Percentiles rank a stretch among this genome's conserved stretches.
phyloP scores from a whole-genome alignment of 169 alveolate genomes.

The Plasmodium sp. region DNA sequence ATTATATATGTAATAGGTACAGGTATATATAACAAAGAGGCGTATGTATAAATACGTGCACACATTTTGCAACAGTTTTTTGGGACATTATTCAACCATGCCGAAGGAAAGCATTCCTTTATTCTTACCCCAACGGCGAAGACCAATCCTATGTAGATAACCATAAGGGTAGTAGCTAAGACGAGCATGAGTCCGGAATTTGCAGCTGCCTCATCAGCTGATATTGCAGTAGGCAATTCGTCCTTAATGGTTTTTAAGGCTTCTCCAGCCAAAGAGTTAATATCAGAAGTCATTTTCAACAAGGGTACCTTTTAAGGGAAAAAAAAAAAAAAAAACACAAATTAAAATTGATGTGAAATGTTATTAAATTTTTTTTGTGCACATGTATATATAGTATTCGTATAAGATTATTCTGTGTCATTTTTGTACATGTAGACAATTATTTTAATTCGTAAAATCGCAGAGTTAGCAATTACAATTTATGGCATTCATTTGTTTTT shows the following conservation, averaged over 20 bases:
- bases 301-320: not conserved
- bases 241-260: not conserved
- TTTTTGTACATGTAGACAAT: not conserved
- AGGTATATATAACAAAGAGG: not conserved
- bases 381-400: not conserved
- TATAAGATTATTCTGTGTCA: not conserved
- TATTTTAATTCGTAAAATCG: not conserved
- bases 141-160: not conserved
- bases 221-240: not conserved
- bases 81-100: not conserved
- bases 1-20: not conserved
- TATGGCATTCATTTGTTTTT: not conserved
- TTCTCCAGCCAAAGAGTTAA: not conserved
- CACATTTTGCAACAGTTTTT: not conserved
- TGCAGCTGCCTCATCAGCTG: not conserved
- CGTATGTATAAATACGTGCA: not conserved
- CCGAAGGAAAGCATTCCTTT: not conserved
- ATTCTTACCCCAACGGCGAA: slow-evolving; percentile 12
- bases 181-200: not conserved
- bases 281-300: not conserved
- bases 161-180: not conserved
- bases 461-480: not conserved
- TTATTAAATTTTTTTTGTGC: not conserved
- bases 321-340: not conserved
- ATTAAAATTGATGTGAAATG: not conserved